Evolutionary conservation across 108 stramenopile genomes (phyloP).

Genomic region (Fragilaria crotonensis): DNA sequence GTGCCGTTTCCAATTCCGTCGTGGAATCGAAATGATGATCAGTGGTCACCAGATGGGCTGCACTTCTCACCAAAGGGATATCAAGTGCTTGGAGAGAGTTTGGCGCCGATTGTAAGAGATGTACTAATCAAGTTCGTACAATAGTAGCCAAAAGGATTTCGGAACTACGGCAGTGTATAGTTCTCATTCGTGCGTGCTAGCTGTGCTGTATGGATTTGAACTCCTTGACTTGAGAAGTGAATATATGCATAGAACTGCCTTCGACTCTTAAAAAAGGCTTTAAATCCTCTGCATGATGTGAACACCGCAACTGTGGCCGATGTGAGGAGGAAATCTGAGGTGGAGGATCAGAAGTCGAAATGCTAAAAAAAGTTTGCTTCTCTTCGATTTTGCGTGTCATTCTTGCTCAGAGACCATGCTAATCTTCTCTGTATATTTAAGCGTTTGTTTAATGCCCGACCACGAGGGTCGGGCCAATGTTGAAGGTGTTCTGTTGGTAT

Average conservation of each 20-base stretch:
- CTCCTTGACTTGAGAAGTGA: too few species aligned
- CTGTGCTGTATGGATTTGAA: too few species aligned
- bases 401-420: constrained; percentile 95
- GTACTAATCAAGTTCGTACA: too few species aligned
- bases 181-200: too few species aligned
- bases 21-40: constrained; percentile 17
- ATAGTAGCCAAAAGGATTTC: too few species aligned
- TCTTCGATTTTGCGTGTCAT: constrained; percentile 92
- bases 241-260: too few species aligned
- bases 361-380: constrained; percentile 79
- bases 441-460: constrained; percentile 63
- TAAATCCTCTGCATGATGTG: too few species aligned
- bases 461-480: not conserved
- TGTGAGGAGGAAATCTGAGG: too few species aligned
- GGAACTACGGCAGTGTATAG: too few species aligned
- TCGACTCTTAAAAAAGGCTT: too few species aligned
- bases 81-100: constrained; percentile 32
- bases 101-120: constrained; percentile 40
- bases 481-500: not conserved
- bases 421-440: constrained; percentile 95
- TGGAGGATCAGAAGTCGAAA: too few species aligned
- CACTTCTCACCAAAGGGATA: constrained; percentile 62
- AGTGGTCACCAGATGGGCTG: constrained; percentile 49
- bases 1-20: constrained; percentile 48
- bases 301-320: too few species aligned